Percentiles rank a stretch among this genome's conserved stretches.
phyloP scores from a whole-genome alignment of 129 eudicot species.

The sunflower (Helianthus annuus) region DNA sequence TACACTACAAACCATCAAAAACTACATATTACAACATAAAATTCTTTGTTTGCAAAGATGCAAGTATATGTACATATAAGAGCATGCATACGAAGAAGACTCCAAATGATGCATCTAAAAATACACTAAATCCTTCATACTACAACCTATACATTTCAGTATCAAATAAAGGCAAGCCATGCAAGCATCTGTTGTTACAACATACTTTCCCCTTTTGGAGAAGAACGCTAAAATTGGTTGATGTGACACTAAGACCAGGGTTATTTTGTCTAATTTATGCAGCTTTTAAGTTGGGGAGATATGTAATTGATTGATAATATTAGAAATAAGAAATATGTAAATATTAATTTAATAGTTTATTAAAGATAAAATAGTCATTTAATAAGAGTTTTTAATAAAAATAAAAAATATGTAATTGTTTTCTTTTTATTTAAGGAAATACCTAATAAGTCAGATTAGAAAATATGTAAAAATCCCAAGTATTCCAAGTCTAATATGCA shows the following conservation, averaged over 20 bases:
- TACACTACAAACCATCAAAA: neutral
- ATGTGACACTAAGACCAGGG: neutral
- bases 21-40: slow-evolving; percentile 3
- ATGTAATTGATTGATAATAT: too few relatives aligned
- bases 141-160: neutral
- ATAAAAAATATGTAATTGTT: too few relatives aligned
- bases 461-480: too few relatives aligned
- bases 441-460: too few relatives aligned
- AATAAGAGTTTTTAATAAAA: too few relatives aligned
- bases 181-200: neutral
- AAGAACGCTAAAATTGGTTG: slow-evolving; percentile 1
- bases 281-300: too few relatives aligned
- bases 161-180: neutral
- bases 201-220: slow-evolving; percentile 6
- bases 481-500: too few relatives aligned
- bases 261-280: neutral
- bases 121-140: slow-evolving; percentile 4
- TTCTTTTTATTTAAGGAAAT: too few relatives aligned
- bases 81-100: slow-evolving; percentile 21
- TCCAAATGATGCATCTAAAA: slow-evolving; percentile 14
- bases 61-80: slow-evolving; percentile 6
- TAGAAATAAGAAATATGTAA: too few relatives aligned
- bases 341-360: too few relatives aligned
- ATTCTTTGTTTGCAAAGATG: neutral
- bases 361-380: too few relatives aligned